Conservation (phyloP, 2,329 filamentous ascomycete genomes). For the Aureobasidium sp. region DNA sequence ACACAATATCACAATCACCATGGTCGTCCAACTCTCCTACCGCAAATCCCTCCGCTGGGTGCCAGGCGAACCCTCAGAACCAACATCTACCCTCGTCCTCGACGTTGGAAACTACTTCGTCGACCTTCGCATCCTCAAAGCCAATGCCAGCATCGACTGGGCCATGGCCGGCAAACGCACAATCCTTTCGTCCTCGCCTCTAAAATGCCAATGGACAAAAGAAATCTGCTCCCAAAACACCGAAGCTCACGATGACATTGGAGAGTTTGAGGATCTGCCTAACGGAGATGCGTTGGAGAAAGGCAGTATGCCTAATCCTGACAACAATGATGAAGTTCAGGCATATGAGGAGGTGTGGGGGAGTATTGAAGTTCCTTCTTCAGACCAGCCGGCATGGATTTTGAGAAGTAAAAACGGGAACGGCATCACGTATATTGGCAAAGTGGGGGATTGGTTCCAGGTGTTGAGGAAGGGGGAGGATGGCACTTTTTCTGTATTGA, state of each 20-base stretch:
- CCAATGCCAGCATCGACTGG: constrained; percentile 1
- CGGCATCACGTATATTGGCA: not conserved
- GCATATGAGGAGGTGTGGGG: constrained; percentile 14
- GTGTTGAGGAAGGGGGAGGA: not conserved
- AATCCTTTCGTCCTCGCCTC: not conserved
- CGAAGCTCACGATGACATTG: constrained; percentile 8
- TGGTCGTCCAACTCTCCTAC: constrained; percentile 12
- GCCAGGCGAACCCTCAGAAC: constrained; percentile 8
- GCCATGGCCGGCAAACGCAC: constrained; percentile 11
- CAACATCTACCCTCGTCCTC: constrained; percentile 8
- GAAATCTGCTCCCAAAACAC: constrained; percentile 13
- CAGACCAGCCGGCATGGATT: not conserved
- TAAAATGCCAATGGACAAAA: constrained; percentile 12
- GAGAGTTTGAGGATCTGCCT: constrained; percentile 3
- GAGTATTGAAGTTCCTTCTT: not conserved
- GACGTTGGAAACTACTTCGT: constrained; percentile 8
- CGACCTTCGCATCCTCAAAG: constrained; percentile 10
- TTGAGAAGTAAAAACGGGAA: not conserved
- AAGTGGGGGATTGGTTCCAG: constrained; percentile 2
- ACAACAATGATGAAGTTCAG: not conserved
- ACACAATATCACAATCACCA: not conserved
- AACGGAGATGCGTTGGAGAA: constrained; percentile 11
- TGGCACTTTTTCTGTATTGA: constrained; percentile 2
- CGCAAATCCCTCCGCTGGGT: constrained; percentile 10
- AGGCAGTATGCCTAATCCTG: constrained; percentile 3